A percentile compares a stretch with the other conserved stretches of the same genome.
Evolutionary conservation across 1,284 basidiomycete species (phyloP).

Genomic region (Thelephora terrestris): DNA sequence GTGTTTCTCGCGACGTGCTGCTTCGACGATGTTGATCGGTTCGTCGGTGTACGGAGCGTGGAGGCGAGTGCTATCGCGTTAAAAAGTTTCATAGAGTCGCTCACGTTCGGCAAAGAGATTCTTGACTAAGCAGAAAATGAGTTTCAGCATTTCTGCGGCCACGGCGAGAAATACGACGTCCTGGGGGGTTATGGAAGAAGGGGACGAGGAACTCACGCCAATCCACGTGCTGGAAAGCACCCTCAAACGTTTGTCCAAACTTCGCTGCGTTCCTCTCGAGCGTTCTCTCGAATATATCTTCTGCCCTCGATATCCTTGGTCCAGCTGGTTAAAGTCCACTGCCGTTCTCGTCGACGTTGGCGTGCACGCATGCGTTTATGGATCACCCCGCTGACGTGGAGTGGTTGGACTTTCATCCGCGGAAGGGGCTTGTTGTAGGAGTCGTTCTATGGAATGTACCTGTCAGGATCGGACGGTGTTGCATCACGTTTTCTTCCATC

Average conservation of each 20-base stretch:
- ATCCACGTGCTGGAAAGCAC: slow-evolving; percentile 17
- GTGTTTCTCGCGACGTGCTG: slow-evolving; percentile 47
- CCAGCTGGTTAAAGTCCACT: slow-evolving; percentile 25
- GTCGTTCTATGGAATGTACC: slow-evolving; percentile 57
- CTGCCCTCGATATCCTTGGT: slow-evolving; percentile 38
- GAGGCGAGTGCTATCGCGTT: slow-evolving; percentile 31
- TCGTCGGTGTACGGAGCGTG: slow-evolving; percentile 33
- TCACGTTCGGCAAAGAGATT: slow-evolving; percentile 15
- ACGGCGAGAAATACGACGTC: background rate
- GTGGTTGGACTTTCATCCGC: slow-evolving; percentile 68
- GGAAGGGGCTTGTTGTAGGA: slow-evolving; percentile 58
- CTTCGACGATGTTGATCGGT: slow-evolving; percentile 37
- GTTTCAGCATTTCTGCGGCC: background rate
- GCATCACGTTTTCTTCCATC: slow-evolving; percentile 43
- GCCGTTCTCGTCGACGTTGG: slow-evolving; percentile 31
- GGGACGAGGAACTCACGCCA: slow-evolving; percentile 32
- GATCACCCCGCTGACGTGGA: slow-evolving; percentile 60
- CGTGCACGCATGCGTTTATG: slow-evolving; percentile 40
- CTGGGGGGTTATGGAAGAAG: slow-evolving; percentile 3
- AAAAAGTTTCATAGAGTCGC: slow-evolving; percentile 23
- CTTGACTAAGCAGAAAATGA: background rate
- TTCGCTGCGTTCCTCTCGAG: slow-evolving; percentile 17
- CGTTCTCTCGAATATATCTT: slow-evolving; percentile 44
- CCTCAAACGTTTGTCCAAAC: slow-evolving; percentile 15
- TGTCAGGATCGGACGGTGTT: slow-evolving; percentile 53